Conservation (phyloP, 1,284 basidiomycete genomes). For the Mycosarcoma mackinlayi region DNA sequence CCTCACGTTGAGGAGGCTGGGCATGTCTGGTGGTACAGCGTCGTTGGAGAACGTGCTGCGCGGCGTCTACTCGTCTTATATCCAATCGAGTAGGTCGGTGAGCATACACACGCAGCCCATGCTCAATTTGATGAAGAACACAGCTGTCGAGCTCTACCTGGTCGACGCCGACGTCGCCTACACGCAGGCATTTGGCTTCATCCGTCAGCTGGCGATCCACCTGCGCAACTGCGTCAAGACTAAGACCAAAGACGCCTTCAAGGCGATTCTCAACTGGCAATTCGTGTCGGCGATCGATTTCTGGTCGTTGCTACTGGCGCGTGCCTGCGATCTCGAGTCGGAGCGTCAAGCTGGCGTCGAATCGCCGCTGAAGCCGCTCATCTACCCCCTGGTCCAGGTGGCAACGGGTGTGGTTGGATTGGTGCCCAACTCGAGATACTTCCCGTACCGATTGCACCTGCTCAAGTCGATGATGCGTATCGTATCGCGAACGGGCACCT, state of each 20-base stretch:
- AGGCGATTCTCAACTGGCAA: conserved; percentile 83
- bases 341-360: conserved; percentile 69
- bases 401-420: conserved; percentile 92
- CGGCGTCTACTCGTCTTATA: conserved; percentile 85
- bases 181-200: conserved; percentile 95
- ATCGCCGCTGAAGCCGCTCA: conserved; percentile 84
- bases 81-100: conserved; percentile 84
- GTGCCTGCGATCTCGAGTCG: conserved; percentile 54
- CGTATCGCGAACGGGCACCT: conserved; percentile 81
- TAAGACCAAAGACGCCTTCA: conserved; percentile 71
- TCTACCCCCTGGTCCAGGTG: conserved; percentile 96
- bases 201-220: conserved; percentile 93
- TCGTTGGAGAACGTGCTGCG: conserved; percentile 88
- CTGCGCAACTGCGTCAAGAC: conserved; percentile 90
- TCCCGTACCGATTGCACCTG: conserved; percentile 82
- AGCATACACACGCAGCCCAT: conserved; percentile 88
- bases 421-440: conserved; percentile 82
- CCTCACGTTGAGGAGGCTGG: conserved; percentile 84
- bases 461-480: conserved; percentile 79
- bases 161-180: conserved; percentile 77
- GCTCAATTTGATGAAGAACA: conserved; percentile 98
- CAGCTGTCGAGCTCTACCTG: conserved; percentile 89
- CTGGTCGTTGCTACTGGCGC: conserved; percentile 80
- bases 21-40: conserved; percentile 81
- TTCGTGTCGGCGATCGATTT: conserved; percentile 96